Conservation (phyloP, 768 basidiomycete genomes). For the Lentinula sp. region DNA sequence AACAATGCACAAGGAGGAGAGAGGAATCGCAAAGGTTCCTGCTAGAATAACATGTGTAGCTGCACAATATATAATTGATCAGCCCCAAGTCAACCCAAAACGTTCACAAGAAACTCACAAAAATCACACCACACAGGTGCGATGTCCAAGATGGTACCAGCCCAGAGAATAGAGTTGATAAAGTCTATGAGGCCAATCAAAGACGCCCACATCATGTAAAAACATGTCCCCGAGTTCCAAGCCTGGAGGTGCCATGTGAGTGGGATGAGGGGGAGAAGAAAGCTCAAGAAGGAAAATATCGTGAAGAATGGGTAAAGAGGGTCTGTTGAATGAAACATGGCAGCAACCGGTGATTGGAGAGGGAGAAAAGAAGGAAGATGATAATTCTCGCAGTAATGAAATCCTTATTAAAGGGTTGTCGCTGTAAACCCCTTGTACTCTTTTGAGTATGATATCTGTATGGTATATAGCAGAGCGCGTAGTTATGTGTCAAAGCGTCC, state of each 20-base stretch:
- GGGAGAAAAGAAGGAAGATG: background rate
- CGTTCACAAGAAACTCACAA: conserved; percentile 22
- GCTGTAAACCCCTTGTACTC: background rate
- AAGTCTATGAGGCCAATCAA: conserved; percentile 26
- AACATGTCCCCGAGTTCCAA: conserved; percentile 34
- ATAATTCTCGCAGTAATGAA: background rate
- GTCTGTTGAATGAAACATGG: background rate
- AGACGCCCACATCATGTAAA: conserved; percentile 34
- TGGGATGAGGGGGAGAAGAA: conserved; percentile 32
- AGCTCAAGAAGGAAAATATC: conserved; percentile 24
- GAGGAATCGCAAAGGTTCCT: background rate
- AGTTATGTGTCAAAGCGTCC: background rate
- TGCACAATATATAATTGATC: background rate
- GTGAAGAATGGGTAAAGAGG: conserved; percentile 16
- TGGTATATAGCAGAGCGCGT: background rate
- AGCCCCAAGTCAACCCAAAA: background rate
- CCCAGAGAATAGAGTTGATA: conserved; percentile 44
- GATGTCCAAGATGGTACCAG: conserved; percentile 22
- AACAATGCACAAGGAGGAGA: conserved; percentile 10
- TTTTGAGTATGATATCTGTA: background rate
- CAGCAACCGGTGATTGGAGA: background rate
- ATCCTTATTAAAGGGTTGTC: background rate
- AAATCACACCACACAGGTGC: conserved; percentile 54
- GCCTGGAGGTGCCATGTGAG: conserved; percentile 36
- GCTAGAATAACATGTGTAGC: background rate